These are phyloP conservation scores for Trametes coccinea DNA, from an alignment of 768 basidiomycete species.

Conservation along the genomic window DNA sequence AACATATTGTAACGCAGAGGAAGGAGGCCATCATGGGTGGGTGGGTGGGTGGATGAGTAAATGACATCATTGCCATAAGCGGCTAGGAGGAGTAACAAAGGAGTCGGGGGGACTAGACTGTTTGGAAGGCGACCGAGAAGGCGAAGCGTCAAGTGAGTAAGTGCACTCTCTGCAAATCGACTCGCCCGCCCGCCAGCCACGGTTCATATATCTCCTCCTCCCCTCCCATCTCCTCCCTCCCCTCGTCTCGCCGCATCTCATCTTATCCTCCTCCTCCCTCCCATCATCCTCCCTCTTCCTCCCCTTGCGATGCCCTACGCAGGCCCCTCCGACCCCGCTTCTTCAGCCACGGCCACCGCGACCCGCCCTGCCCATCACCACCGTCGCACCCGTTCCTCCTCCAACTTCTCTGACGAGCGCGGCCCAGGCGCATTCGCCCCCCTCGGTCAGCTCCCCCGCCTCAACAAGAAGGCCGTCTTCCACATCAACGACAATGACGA, in stretches of 20 bases:
- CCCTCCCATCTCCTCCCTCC: neutral
- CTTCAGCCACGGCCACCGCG: constrained; percentile 20
- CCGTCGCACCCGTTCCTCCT: constrained; percentile 33
- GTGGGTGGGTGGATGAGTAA: neutral
- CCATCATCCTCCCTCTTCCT: neutral
- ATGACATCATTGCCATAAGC: constrained; percentile 7
- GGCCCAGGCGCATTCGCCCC: constrained; percentile 51
- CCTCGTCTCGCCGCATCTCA: neutral
- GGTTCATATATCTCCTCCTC: neutral
- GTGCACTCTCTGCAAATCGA: neutral
- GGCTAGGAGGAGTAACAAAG: neutral
- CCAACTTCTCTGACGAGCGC: constrained; percentile 40
- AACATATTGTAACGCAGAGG: neutral
- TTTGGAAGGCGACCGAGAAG: too few species aligned
- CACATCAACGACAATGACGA: constrained; percentile 39
- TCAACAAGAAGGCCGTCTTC: constrained; percentile 35
- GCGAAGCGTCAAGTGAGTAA: too few species aligned
- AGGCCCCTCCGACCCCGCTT: constrained; percentile 22
- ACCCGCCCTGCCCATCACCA: constrained; percentile 25
- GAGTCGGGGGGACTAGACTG: neutral
- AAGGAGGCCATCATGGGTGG: neutral
- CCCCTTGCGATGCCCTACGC: constrained; percentile 30
- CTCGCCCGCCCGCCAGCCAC: neutral
- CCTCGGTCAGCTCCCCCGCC: constrained; percentile 47
- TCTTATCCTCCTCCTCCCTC: constrained; percentile 2